These are phyloP conservation scores for Drechslerella stenobrocha DNA, from an alignment of 2,329 filamentous ascomycete genomes.

Conservation along the genomic window DNA sequence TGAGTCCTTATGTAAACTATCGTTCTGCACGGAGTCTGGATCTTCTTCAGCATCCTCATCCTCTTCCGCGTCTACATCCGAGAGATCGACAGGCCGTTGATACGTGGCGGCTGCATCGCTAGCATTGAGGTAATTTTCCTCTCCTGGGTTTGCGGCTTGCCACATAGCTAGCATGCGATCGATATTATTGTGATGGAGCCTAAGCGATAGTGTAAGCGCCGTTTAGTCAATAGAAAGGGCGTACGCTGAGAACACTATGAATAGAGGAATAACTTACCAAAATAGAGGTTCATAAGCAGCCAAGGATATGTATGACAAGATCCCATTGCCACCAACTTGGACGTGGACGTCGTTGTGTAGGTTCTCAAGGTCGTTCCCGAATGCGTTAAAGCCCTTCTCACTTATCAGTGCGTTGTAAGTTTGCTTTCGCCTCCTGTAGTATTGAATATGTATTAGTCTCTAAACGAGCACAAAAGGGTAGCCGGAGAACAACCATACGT, in stretches of 20 bases:
- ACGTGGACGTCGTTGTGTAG: conserved; percentile 53
- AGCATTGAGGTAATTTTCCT: conserved; percentile 18
- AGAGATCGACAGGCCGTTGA: conserved; percentile 9
- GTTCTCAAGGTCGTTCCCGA: conserved; percentile 50
- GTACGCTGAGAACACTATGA: conserved; percentile 35
- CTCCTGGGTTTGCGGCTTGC: conserved; percentile 51
- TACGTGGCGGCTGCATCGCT: conserved; percentile 46
- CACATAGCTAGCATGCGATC: conserved; percentile 53
- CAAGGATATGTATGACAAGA: conserved; percentile 52
- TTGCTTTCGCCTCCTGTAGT: conserved; percentile 45
- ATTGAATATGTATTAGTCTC: background rate
- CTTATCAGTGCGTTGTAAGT: conserved; percentile 50
- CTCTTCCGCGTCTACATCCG: conserved; percentile 2
- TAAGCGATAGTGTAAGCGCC: conserved; percentile 2
- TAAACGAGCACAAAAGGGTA: background rate
- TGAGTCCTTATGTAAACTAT: conserved; percentile 13
- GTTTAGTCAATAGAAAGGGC: too few species aligned
- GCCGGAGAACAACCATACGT: conserved; percentile 21
- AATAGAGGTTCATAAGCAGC: conserved; percentile 54
- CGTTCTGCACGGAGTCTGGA: background rate
- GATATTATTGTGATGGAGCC: conserved; percentile 49
- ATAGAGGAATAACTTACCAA: conserved; percentile 40
- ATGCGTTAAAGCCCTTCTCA: conserved; percentile 44
- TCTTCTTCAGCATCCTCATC: conserved; percentile 11
- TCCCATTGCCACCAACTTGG: conserved; percentile 49